A percentile compares a stretch with the other conserved stretches of the same genome.
phyloP scores from a whole-genome alignment of 768 basidiomycete genomes.

The Calocybe indica region DNA sequence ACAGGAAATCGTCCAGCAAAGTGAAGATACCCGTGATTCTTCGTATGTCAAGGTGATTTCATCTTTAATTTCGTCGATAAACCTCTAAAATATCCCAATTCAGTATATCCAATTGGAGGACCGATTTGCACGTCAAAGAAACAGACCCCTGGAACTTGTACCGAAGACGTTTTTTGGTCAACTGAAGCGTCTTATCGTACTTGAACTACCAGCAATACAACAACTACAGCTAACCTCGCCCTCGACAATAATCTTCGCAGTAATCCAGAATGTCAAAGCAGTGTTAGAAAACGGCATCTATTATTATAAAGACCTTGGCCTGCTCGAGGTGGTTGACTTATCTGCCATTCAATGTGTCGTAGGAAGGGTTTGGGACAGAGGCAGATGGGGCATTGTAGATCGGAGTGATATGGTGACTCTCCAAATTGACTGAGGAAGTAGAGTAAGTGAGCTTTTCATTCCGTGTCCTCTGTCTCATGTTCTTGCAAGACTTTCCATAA shows the following conservation, averaged over 20 bases:
- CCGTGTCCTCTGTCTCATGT: too few species aligned
- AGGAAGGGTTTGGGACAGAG: neutral
- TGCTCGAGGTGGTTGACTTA: neutral
- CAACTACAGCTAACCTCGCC: neutral
- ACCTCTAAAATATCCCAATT: too few species aligned
- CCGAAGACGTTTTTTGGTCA: neutral
- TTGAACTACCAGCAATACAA: neutral
- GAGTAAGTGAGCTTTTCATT: too few species aligned
- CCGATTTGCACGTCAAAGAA: neutral
- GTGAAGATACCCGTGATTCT: neutral
- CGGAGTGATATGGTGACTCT: neutral
- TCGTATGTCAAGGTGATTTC: neutral
- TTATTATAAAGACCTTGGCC: too few species aligned
- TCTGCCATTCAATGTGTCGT: neutral
- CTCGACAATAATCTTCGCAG: neutral
- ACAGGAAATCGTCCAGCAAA: neutral
- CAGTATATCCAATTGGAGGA: neutral
- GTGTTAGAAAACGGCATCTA: too few species aligned
- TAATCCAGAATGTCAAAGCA: neutral
- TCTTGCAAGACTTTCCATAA: too few species aligned
- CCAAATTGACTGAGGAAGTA: too few species aligned
- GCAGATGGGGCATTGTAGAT: neutral
- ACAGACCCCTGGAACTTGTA: neutral
- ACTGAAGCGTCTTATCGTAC: neutral
- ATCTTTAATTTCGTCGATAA: neutral